Evolutionary conservation across 2,329 filamentous ascomycete genomes (phyloP).

Genomic region (Aaosphaeria pasadenensis): DNA sequence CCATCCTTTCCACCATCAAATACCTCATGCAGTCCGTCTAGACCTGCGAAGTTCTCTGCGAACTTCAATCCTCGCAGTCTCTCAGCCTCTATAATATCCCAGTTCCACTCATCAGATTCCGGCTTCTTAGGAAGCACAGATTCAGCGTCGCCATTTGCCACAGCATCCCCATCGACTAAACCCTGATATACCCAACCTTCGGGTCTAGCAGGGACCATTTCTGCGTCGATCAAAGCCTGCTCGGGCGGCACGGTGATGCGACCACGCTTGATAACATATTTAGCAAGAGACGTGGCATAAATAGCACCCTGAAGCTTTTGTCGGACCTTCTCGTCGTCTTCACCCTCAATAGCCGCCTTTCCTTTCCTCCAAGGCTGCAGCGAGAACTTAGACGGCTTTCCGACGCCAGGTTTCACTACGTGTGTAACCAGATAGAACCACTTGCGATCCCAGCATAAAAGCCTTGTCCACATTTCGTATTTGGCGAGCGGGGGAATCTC

Average conservation of each 20-base stretch:
- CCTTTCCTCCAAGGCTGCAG: slow-evolving; percentile 46
- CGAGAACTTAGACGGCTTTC: slow-evolving; percentile 40
- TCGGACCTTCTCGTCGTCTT: slow-evolving; percentile 18
- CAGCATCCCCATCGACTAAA: slow-evolving; percentile 3
- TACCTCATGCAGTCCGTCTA: slow-evolving; percentile 55
- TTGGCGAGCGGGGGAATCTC: slow-evolving; percentile 45
- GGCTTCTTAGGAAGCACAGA: slow-evolving; percentile 26
- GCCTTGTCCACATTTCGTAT: slow-evolving; percentile 48
- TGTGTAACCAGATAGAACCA: slow-evolving; percentile 51
- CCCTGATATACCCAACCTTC: slow-evolving; percentile 47
- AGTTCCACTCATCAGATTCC: slow-evolving; percentile 52
- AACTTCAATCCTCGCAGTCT: slow-evolving; percentile 53
- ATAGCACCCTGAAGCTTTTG: slow-evolving; percentile 42
- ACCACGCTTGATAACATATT: slow-evolving; percentile 52
- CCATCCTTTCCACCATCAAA: slow-evolving; percentile 44
- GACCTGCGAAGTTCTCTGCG: slow-evolving; percentile 52
- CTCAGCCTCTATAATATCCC: slow-evolving; percentile 60
- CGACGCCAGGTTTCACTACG: slow-evolving; percentile 45
- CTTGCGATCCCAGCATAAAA: slow-evolving; percentile 50
- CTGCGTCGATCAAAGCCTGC: slow-evolving; percentile 66
- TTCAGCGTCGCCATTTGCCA: slow-evolving; percentile 8
- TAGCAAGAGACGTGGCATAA: slow-evolving; percentile 49
- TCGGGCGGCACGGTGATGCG: slow-evolving; percentile 82
- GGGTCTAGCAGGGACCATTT: slow-evolving; percentile 71
- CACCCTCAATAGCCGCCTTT: slow-evolving; percentile 10